Base-by-base conservation (phyloP, 2,329 filamentous ascomycete species). In the Claviceps sp. region DNA sequence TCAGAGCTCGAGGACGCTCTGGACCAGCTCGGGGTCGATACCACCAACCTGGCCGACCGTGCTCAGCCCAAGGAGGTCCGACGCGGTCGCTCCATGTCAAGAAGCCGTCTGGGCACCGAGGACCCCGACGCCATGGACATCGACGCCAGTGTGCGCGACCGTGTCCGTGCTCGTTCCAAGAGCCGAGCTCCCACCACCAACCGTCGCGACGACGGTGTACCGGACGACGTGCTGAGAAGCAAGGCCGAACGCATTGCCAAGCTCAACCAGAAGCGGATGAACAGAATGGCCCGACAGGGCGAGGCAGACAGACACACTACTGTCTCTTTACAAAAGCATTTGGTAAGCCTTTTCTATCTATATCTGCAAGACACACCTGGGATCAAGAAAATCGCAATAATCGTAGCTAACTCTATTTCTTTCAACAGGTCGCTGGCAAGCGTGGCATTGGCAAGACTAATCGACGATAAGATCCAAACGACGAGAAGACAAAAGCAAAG, bases 201-300 rank as follows among this genome's bases (percentile, higher is more conserved):
- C 71, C 78, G 88, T 63, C 78, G 81, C 55, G 82, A 84, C 29
- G 87, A 89, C 57, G 88, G 88, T 71, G 83, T 97, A 43, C 78
- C 76, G 53, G 79, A 86, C 64, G 78, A 81, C 57, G 69, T 66
- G 50, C 73, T 78, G 48, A 79, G 86, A 58, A 77, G 75, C 54
- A 94, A 91, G 79, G 89, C 88, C 39, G 90, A 95, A 69, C 83
- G 85, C 62, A 75, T 94, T 66, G 78, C 82, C 65, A 97, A 95
- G 78, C 72, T 98, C 66, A 78, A 83, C 62, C 94, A 98, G 83
- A 89, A 91, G 78, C 91, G 89, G 80, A 96, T 94, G 89, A 98
- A 98, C 76, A 82, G 91, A 58, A 93, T 94, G 85, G 93, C 93
- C 45, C 83, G 90, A 68, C 88, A 94, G 77, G 93, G 93, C 76